Base-by-base conservation (phyloP, 495 filamentous ascomycete genomes). In the Polyplosphaeria fusca region DNA sequence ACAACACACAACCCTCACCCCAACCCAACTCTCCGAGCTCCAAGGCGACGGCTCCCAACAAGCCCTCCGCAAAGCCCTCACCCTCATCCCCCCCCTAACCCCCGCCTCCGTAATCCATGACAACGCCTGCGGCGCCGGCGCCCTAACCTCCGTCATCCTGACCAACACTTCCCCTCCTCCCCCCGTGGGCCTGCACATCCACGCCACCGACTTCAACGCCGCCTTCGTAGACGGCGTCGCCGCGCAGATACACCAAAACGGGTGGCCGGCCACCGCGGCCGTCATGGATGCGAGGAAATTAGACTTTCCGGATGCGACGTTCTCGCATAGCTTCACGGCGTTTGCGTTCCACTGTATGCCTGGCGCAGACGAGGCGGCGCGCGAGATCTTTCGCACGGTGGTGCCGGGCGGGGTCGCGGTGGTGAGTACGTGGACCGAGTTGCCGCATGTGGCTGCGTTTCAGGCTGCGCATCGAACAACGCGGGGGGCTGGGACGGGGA, bases 331-430 rank as follows among this genome's bases (percentile, higher is more conserved):
- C 14, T 53, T 67, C 28, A 60, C 58, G 2, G 55, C 24, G 52
- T 67, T 69, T 19, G 50, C 40, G 1, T 42, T 69, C 26, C 30
- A 44, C 16, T 40, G 52, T n/a, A 11, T 47, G 1, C 11, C 13
- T 24, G 26, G 28, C 20, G 27, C 4, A n/a, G 47, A 41, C 18
- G 25, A 11, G 2, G 50, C 55, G 9, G 62, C 62, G 0, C 32
- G 38, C 16, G 49, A 67, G 2, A 47, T 69, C 11, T 60, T 57
- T 23, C 58, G 65, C 11, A 69, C 65, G n/a, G 22, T 67, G 1
- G 55, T 64, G 30, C 61, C 56, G 12, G 62, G 58, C 19, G 65
- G 61, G 4, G 58, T 32, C 3, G 65, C 61, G 9, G 44, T 60
- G 9, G 60, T 47, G 3, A 27, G 50, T 3, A 52, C 63, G 3